Percentiles rank a stretch among this genome's conserved stretches.
phyloP scores from a whole-genome alignment of 2,329 filamentous ascomycete genomes.

The Tolypocladium ovalisporum region DNA sequence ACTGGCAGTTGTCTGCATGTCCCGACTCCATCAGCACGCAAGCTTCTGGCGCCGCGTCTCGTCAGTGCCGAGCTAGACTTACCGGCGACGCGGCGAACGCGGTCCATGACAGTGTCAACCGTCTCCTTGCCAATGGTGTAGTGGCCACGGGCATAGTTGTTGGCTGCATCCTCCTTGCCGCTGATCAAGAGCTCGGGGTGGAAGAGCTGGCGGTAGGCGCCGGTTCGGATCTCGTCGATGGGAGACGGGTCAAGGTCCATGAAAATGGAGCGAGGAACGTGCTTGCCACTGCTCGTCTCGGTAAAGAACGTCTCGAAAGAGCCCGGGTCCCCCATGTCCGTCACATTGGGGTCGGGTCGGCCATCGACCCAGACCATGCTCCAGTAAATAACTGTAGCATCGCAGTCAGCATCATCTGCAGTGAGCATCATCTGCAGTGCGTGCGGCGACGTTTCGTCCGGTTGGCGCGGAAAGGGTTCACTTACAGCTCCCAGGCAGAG shows the following conservation, averaged over 20 bases:
- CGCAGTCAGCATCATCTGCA: constrained; percentile 16
- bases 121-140: constrained; percentile 71
- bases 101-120: constrained; percentile 59
- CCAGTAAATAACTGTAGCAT: constrained; percentile 52
- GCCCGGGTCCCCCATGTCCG: constrained; percentile 48
- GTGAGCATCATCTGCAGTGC: not conserved
- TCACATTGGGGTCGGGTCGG: constrained; percentile 48
- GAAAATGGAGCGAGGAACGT: constrained; percentile 62
- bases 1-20: constrained; percentile 55
- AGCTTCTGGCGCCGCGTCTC: not conserved
- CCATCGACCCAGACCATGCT: constrained; percentile 61
- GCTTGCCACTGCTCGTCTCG: constrained; percentile 60
- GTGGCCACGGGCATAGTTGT: constrained; percentile 68
- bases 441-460: not conserved
- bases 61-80: constrained; percentile 15
- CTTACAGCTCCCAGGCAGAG: constrained; percentile 68
- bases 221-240: constrained; percentile 64
- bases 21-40: not conserved
- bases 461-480: constrained; percentile 16
- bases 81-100: constrained; percentile 60
- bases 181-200: constrained; percentile 62
- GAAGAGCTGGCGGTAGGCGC: constrained; percentile 57
- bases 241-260: constrained; percentile 63
- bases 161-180: constrained; percentile 67
- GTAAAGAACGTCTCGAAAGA: constrained; percentile 67